Conservation (phyloP, 352 stramenopile genomes). For the Elongisporangium undulatum region DNA sequence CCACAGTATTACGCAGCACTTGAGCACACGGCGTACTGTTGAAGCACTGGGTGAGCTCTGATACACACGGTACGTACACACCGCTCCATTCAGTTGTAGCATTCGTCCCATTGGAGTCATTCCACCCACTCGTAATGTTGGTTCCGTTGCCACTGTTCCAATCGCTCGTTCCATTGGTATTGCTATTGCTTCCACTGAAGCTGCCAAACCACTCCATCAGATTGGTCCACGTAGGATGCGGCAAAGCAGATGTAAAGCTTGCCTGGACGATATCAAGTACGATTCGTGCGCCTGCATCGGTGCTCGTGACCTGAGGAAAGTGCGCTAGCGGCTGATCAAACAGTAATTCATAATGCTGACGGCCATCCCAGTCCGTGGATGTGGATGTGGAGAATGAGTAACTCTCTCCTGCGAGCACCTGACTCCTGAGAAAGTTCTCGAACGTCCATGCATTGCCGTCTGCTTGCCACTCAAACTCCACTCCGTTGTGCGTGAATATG, state of each 20-base stretch:
- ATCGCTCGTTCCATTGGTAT: neutral
- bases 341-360: neutral
- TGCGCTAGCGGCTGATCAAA: neutral
- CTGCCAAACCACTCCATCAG: neutral
- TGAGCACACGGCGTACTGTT: neutral
- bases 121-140: neutral
- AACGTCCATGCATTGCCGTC: constrained; percentile 6
- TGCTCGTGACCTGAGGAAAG: neutral
- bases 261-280: neutral
- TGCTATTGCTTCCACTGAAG: neutral
- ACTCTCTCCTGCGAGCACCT: constrained; percentile 7
- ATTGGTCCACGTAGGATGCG: neutral
- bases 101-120: neutral
- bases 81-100: neutral
- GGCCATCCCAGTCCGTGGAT: neutral
- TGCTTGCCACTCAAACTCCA: neutral
- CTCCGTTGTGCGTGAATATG: neutral
- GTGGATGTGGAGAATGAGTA: constrained; percentile 5
- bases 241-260: neutral
- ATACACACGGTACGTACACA: neutral
- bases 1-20: neutral
- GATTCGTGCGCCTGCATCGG: neutral
- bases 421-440: constrained; percentile 10
- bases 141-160: neutral
- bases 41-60: neutral